Evolutionary conservation across 768 basidiomycete genomes (phyloP).

Genomic region (Termitomyces sp.): DNA sequence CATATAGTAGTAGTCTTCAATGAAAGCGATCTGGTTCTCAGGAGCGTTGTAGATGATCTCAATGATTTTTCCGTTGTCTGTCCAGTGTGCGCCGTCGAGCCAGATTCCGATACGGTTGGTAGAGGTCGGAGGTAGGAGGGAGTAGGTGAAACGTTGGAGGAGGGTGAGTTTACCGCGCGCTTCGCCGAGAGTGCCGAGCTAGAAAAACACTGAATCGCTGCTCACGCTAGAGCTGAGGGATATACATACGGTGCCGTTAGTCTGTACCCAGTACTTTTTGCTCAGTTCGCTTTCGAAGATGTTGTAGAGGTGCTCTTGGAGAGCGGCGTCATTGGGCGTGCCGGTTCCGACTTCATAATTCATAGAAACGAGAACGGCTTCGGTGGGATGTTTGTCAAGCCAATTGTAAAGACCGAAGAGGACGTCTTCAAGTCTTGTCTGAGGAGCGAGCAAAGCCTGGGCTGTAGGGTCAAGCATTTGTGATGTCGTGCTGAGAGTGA

Average conservation of each 20-base stretch:
- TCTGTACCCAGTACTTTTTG: constrained; percentile 42
- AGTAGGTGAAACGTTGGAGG: constrained; percentile 41
- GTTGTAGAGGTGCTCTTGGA: constrained; percentile 36
- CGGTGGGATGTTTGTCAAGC: constrained; percentile 45
- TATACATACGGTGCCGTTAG: constrained; percentile 30
- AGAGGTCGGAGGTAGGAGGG: constrained; percentile 30
- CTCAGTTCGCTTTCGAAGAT: constrained; percentile 31
- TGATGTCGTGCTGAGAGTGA: not conserved
- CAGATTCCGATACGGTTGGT: constrained; percentile 38
- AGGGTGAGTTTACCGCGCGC: constrained; percentile 47
- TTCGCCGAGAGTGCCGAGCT: constrained; percentile 45
- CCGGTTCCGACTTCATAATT: constrained; percentile 43
- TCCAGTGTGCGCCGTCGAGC: constrained; percentile 37
- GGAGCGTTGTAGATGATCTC: constrained; percentile 36
- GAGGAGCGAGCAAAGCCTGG: constrained; percentile 35
- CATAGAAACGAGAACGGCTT: constrained; percentile 43
- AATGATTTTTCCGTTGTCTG: constrained; percentile 41
- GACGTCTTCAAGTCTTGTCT: constrained; percentile 42
- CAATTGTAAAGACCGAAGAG: constrained; percentile 46
- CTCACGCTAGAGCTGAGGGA: not conserved
- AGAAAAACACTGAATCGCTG: too few relatives aligned
- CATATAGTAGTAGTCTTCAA: constrained; percentile 43
- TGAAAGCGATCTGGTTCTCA: constrained; percentile 32
- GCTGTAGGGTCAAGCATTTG: constrained; percentile 16
- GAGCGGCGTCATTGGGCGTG: constrained; percentile 33